Evolutionary conservation across 2,329 filamentous ascomycete species (phyloP), one percentile per base, ranked within the genome.

Genomic region (Endothia cerciana): DNA sequence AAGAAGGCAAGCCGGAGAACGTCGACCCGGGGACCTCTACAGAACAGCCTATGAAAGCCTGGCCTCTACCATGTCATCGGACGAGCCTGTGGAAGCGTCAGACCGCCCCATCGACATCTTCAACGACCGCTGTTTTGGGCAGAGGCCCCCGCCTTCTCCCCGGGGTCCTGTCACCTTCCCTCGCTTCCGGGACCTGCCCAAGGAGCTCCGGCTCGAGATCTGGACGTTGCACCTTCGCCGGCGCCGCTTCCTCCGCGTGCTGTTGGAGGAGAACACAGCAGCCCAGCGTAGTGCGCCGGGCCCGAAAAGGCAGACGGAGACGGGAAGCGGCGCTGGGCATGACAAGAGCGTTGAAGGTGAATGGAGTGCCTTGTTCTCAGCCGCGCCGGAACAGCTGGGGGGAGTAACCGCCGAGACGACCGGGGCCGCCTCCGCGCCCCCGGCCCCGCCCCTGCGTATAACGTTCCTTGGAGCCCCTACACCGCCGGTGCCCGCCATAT

Each of bases 171-270:
- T 10, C 28, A 28, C 22, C 28, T 51, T 51, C 15, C 22, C 47
- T 30, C 28, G 28, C 28, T 51, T 19, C 4, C 10, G 15, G 15
- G 11, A 17, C n/a, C 47, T 60, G 33, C 62, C 62, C 13, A 28
- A 17, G 25, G 62, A 64, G 45, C 43, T 64, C 41, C 62, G 62
- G 5, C 62, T 64, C 3, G 19, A 60, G n/a, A 55, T 64, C 2
- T 64, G 62, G 62, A 43, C 56, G 8, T 33, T 13, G 10, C 33
- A 55, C 28, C 55, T 64, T 17, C 41, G 2, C 2, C 43, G n/a
- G 10, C 62, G 33, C 45, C 55, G 56, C 13, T 64, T 60, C 38
- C 43, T 60, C 56, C 62, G 62, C 56, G 13, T 64, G 25, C 45
- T 60, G 36, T 41, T 64, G 56, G 45, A n/a, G n/a, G n/a, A n/a